Evolutionary conservation across 2,329 filamentous ascomycete species (phyloP), one percentile per base, ranked within the genome.

Genomic region (Intubia oerlemansii): DNA sequence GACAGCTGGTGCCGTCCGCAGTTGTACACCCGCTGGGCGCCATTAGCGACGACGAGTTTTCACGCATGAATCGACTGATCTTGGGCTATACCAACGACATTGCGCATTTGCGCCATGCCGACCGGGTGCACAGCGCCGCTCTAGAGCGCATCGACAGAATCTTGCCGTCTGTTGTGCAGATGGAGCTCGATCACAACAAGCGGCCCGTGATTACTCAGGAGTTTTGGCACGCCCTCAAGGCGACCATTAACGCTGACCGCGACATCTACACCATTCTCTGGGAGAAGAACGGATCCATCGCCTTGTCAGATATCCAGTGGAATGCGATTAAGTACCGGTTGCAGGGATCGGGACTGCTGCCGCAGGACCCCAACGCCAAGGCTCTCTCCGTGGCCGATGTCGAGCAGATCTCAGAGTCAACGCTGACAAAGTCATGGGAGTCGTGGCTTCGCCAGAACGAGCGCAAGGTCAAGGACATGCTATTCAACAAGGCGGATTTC

Each of bases 141-240:
- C 39, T 59, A 5, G 39, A 53, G 10, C 52, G 53, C 19, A 41
- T 75, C 3, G 42, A 59, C 26, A 39, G 48, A 0, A 47, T 61
- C 4, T 45, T 79, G 4, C 73, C 74, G 0, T 53, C 59, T 10
- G 39, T 60, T 8, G 50, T 79, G 5, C 59, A 63, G 34, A 57
- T 75, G 37, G 53, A 59, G 10, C 53, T 56, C 7, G 51, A 59
- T 32, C 45, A 51, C 19, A 45, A 62, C 17, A 71, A 69, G 10
- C 54, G 59, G 8, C 46, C 53, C 0, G 48, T 61, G 14, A 60
- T 79, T 11, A 50, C 62, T 0, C 54, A 64, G 15, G 58, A 67
- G 3, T 76, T 81, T 34, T 81, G 67, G 62, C 54, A 65, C 32
- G 73, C 71, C 0, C 44, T 81, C 7, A 53, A 56, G 15, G 58